Evolutionary conservation across 2,329 filamentous ascomycete genomes (phyloP).

Genomic region (Aspergillus awamori): DNA sequence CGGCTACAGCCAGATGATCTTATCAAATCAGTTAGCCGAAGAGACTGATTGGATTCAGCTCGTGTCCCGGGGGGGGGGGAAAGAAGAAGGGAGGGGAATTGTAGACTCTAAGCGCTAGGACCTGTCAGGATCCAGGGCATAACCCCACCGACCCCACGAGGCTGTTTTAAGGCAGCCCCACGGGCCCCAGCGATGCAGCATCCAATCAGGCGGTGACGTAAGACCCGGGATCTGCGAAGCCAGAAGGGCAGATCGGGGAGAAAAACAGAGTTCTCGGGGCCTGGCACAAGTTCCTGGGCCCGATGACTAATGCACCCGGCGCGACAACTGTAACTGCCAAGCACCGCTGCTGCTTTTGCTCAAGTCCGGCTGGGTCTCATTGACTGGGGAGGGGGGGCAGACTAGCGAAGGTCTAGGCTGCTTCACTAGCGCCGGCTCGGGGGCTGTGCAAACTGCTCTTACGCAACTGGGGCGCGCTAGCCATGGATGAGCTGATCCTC

Average conservation of each 20-base stretch:
- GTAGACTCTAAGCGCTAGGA: constrained; percentile 12
- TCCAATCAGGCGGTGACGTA: constrained; percentile 6
- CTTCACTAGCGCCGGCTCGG: constrained; percentile 28
- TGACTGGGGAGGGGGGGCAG: neutral
- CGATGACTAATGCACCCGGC: constrained; percentile 15
- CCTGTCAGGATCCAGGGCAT: constrained; percentile 25
- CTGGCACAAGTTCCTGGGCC: constrained; percentile 20
- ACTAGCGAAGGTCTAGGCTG: constrained; percentile 21
- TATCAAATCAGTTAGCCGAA: neutral
- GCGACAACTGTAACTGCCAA: constrained; percentile 4
- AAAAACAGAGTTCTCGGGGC: constrained; percentile 12
- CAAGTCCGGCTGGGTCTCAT: neutral
- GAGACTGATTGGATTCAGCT: neutral
- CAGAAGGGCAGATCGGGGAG: constrained; percentile 21
- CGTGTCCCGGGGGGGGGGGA: neutral
- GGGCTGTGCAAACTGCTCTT: constrained; percentile 33
- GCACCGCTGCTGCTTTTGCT: neutral
- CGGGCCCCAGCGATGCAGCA: neutral
- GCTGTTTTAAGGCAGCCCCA: constrained; percentile 26
- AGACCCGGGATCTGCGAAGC: constrained; percentile 21
- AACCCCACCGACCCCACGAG: constrained; percentile 29
- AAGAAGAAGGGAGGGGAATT: too few species aligned
- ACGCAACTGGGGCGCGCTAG: constrained; percentile 24
- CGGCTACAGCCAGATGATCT: neutral
- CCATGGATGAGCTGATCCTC: constrained; percentile 11